Evolutionary conservation across 345 rosid species (phyloP), one percentile per base, ranked within the genome.

Genomic region (Aethionema arabicum): DNA sequence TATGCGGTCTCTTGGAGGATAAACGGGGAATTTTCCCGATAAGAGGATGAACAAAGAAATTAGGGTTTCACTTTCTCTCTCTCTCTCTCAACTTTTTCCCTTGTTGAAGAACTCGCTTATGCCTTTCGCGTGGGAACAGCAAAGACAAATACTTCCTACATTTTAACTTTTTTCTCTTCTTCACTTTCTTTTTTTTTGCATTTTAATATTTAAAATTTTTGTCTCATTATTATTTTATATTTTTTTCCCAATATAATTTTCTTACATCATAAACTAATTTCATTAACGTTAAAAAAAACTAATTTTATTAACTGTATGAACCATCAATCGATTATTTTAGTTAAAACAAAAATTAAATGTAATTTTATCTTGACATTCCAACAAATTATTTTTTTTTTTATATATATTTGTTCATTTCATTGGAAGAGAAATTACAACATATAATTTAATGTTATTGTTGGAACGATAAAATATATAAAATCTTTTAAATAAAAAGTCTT

Each of bases 41-140:
- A 14, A 11, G 41, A 57, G 0, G 29, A 58, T n/a, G 61, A 6
- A 6, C 27, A 14, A 48, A 15, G 7, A 51, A 44, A 65, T 58
- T 71, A 71, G 75, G 75, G 65, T 63, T 71, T 52, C 7, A 9
- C 43, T 27, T 2, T 35, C 13, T 56, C 33, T 13, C 12, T 32
- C 27, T 21, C 43, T 27, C 3, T 35, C 13, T 56, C 33, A 12
- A 10, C 21, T 46, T 11, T 44, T n/a, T 12, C 39, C 35, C 50
- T 50, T 36, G 59, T 11, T 30, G 30, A 39, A 53, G 63, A 69
- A 48, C 39, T 27, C 47, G 61, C 43, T 64, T 64, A 42, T 71
- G 70, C 49, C 15, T 14, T 44, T 57, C 61, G 12, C 16, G 59
- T 64, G 59, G 49, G 70, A 56, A 63, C 31, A 65, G 51, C 59